Evolutionary conservation across 2,329 filamentous ascomycete species (phyloP), one percentile per base, ranked within the genome.

Genomic region (Aspergillus arachidicola): DNA sequence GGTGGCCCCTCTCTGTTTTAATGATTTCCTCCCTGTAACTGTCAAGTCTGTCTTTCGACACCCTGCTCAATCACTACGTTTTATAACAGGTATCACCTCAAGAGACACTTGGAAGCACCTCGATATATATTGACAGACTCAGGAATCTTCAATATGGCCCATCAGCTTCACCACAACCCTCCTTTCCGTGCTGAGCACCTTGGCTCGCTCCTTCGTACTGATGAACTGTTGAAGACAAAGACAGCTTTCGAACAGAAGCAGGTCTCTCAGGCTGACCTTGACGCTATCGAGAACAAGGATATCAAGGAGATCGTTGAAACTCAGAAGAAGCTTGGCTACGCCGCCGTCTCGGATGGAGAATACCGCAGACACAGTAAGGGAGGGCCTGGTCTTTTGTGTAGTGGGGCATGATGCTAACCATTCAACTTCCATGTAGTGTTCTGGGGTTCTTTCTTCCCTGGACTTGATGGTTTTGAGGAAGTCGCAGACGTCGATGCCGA

Each of bases 121-220:
- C 26, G 12, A 51, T 16, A 11, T 10, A 21, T n/a, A 51, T 28
- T 11, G 19, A 32, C 48, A 32, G 46, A 10, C 16, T 50, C 26
- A 21, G 46, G 55, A 55, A 41, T 46, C 23, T 60, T 67, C 65
- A 71, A 51, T 34, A 77, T 77, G 75, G 70, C 71, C 48, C 66
- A 69, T 64, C 69, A 71, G 65, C 70, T 76, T 55, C 79, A 74
- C 65, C 78, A 78, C 65, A 76, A 79, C 64, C 85, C 87, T 48
- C 89, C 87, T 57, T 92, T 91, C 78, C 85, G 90, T 73, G 89
- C 89, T 64, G 90, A 92, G 78, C 90, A 92, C 68, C 84, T 91
- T 65, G 90, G 90, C 57, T 91, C 89, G 16, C 82, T 92, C 36
- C 85, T 92, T 62, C 87, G 90, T 36, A 89, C 90, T 1, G 76